These are phyloP conservation scores for Phalaenopsis equestris DNA, from an alignment of 106 monocot genomes.

Conservation along the genomic window DNA sequence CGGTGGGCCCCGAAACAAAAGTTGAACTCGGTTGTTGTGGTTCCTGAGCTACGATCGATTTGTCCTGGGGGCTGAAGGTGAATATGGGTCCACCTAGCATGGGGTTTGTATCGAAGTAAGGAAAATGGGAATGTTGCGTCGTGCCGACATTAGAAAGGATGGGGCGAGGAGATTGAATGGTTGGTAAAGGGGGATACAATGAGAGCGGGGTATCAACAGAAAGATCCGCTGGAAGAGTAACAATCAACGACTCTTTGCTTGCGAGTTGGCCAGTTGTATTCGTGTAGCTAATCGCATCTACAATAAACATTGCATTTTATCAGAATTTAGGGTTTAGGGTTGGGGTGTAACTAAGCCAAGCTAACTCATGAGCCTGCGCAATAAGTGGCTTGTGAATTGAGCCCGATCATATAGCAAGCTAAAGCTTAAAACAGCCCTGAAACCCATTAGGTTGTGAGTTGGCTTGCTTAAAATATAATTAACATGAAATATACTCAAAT, in stretches of 20 bases:
- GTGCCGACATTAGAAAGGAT: constrained; percentile 63
- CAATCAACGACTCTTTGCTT: constrained; percentile 59
- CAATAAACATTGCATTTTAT: constrained; percentile 7
- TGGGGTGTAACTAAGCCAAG: too few relatives aligned
- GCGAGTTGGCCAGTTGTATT: constrained; percentile 36
- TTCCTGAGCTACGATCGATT: constrained; percentile 42
- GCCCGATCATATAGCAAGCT: too few relatives aligned
- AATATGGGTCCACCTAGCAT: constrained; percentile 70
- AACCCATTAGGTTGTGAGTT: too few relatives aligned
- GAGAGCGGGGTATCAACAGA: constrained; percentile 77
- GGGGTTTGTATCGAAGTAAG: constrained; percentile 77
- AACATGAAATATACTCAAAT: too few relatives aligned
- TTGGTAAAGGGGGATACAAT: constrained; percentile 67
- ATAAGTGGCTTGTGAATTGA: too few relatives aligned
- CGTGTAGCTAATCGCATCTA: constrained; percentile 23
- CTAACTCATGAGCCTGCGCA: too few relatives aligned
- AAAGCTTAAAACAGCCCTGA: too few relatives aligned
- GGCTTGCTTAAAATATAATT: too few relatives aligned
- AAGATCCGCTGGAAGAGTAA: constrained; percentile 92
- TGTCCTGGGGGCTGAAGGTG: constrained; percentile 63
- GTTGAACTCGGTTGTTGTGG: constrained; percentile 49
- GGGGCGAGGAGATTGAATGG: constrained; percentile 56
- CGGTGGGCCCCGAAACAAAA: constrained; percentile 48
- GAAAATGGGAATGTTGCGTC: constrained; percentile 57
- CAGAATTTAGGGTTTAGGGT: not conserved